A percentile compares a stretch with the other conserved stretches of the same genome.
phyloP scores from a whole-genome alignment of 225 moss, liverwort and hornwort species.

The Bryoerythrophyllum caledonicum region DNA sequence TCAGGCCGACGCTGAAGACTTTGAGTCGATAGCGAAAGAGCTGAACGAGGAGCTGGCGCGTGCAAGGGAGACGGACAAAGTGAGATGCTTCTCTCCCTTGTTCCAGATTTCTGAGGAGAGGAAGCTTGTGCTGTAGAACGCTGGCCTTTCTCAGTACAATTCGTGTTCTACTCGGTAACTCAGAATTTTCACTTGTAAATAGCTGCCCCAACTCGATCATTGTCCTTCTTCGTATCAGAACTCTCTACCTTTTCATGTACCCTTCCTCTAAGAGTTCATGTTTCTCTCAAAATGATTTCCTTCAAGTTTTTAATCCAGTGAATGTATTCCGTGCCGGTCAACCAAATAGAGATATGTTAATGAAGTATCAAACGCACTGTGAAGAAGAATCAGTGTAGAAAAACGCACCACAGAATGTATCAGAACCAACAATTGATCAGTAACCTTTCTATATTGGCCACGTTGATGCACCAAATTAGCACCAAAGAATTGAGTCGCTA shows the following conservation, averaged over 20 bases:
- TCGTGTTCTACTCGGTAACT: neutral
- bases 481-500: conserved; percentile 30
- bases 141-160: neutral
- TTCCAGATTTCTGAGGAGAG: conserved; percentile 26
- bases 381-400: no score
- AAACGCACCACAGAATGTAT: neutral
- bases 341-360: neutral
- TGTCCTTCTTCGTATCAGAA: neutral
- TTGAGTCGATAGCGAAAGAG: conserved; percentile 36
- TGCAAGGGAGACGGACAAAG: conserved; percentile 38
- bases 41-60: conserved; percentile 35
- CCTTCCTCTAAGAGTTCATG: neutral
- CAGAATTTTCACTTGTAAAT: conserved; percentile 10
- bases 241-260: neutral
- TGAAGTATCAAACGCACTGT: no score
- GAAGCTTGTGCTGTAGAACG: conserved; percentile 20
- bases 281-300: neutral
- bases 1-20: conserved; percentile 32
- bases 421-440: neutral
- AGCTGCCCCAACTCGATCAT: neutral
- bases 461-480: conserved; percentile 3
- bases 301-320: neutral
- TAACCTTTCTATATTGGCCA: no score
- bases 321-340: neutral
- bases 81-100: conserved; percentile 23